A percentile compares a stretch with the other conserved stretches of the same genome.
These are phyloP conservation scores for Anacardium occidentale DNA, from an alignment of 345 rosid genomes.

Conservation along the genomic window DNA sequence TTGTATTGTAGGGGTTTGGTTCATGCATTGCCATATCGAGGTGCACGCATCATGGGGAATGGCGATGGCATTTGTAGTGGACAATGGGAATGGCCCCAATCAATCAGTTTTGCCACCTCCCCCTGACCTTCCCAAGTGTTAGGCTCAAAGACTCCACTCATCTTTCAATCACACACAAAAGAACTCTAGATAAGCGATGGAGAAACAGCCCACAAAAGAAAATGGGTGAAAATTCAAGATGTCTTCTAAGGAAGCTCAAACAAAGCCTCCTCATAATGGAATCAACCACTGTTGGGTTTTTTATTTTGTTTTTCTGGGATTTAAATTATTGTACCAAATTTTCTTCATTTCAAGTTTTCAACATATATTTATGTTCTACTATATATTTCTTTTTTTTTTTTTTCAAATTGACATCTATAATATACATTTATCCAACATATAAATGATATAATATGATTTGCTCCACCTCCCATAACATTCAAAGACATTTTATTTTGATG, in stretches of 20 bases:
- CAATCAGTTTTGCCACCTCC: constrained; percentile 84
- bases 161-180: background rate
- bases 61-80: constrained; percentile 92
- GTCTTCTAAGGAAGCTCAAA: constrained; percentile 16
- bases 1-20: constrained; percentile 63
- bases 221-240: background rate
- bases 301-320: background rate
- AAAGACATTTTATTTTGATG: too few relatives aligned
- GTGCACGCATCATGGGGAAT: constrained; percentile 95
- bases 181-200: background rate
- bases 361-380: too few relatives aligned
- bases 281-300: background rate
- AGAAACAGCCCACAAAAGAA: constrained; percentile 1
- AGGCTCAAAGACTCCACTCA: background rate
- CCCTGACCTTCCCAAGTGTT: constrained; percentile 76
- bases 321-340: too few relatives aligned
- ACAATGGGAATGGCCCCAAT: constrained; percentile 72
- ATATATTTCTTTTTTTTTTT: too few relatives aligned
- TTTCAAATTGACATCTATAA: too few relatives aligned
- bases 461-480: too few relatives aligned
- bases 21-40: constrained; percentile 94
- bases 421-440: too few relatives aligned
- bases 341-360: too few relatives aligned
- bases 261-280: constrained; percentile 10
- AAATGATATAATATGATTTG: too few relatives aligned